Base-by-base conservation (phyloP, 2,329 filamentous ascomycete genomes). In the Chaetomium strumarium region DNA sequence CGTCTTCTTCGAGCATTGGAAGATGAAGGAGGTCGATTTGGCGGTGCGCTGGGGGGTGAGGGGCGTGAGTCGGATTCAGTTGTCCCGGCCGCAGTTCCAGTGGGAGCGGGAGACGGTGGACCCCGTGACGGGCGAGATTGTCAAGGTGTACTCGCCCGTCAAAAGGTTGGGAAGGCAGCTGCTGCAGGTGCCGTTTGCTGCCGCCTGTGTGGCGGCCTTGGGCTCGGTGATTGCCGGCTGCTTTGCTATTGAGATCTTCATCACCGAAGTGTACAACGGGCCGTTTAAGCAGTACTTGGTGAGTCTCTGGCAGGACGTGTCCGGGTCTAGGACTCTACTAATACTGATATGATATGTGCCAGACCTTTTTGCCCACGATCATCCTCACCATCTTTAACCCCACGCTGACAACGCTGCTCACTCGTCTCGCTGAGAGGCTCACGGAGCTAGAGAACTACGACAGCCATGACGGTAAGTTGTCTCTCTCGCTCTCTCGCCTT, bases 1-100 rank as follows among this genome's bases (percentile, higher is more conserved):
- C 2, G 74, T 92, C 44, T 96, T 96, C 65, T 86, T 95, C 52
- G 92, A 97, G 67, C 96, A 88, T 69, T 97, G 92, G 92, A 96
- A 95, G 72, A 86, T 92, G 63, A 89, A 95, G 67, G 90, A 97
- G 68, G 76, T 84, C 1, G 91, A 97, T 64, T 75, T 97, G 8
- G 85, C 86, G 9, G 82, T 96, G 14, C 82, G 89, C 61, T 97
- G 92, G 92, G 87, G 88, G 13, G 90, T 96, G 3, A 84, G 87
- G 46, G 87, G 88, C 7, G 90, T 95, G 1, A 91, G 88, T 4
- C 79, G 76, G 46, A 89, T 96, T 49, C 88, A 96, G 63, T 81
- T 81, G 40, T 86, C 85, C 59, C 80, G 90, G 43, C 79, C 81
- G 34, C 80, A 92, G 62, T 97, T 96, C 68, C 71, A 81, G 59